Conservation (phyloP, 495 filamentous ascomycete species). For the Lepraria neglecta region DNA sequence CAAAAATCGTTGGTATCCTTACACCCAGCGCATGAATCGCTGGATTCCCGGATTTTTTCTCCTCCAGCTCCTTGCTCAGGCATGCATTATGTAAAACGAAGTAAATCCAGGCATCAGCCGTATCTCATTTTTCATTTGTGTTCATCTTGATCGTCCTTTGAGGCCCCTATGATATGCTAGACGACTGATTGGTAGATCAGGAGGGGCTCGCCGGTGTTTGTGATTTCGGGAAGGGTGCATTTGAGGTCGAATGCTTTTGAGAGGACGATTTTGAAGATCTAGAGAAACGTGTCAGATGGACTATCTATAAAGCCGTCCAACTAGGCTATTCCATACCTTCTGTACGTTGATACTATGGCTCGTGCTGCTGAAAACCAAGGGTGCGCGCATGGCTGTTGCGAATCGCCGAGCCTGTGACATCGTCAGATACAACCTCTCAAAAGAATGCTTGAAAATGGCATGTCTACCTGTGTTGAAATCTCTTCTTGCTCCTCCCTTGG, state of each 20-base stretch:
- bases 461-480: conserved; percentile 80
- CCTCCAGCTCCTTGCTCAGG: conserved; percentile 16
- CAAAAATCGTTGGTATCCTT: too few species aligned
- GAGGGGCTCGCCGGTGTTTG: conserved; percentile 93
- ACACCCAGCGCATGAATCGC: neutral
- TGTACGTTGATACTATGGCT: conserved; percentile 99
- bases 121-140: conserved; percentile 2
- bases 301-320: neutral
- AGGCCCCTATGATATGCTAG: conserved; percentile 1
- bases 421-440: conserved; percentile 5
- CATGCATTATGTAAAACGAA: conserved; percentile 5
- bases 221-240: conserved; percentile 98
- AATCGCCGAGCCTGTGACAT: conserved; percentile 74
- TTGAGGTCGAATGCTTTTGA: conserved; percentile 98
- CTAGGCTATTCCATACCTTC: conserved; percentile 56
- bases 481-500: conserved; percentile 96
- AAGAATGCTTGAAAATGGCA: neutral
- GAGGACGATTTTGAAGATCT: conserved; percentile 99
- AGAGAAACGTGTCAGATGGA: conserved; percentile 25
- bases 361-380: conserved; percentile 95
- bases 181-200: conserved; percentile 78
- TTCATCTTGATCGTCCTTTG: too few species aligned
- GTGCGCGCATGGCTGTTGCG: conserved; percentile 95
- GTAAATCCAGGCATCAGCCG: neutral
- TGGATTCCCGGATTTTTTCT: neutral